Base-by-base conservation (phyloP, 306 rosid genomes). In the Quercus dentata region DNA sequence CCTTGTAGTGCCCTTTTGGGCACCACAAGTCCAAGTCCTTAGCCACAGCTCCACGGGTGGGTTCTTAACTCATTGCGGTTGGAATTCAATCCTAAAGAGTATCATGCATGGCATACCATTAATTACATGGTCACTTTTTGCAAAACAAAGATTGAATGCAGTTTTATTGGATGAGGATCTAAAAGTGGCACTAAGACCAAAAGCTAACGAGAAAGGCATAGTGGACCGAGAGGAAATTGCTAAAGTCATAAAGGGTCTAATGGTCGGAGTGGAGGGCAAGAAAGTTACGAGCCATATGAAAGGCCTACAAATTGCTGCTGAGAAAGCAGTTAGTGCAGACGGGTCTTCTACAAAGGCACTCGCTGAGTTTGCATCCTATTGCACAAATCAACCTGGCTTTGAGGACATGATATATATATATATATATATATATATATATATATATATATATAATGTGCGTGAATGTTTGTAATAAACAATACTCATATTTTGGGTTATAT, bases 21-120 rank as follows among this genome's bases (percentile, higher is more conserved):
- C 83, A 3, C 89, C 89, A 19, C 27, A 25, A 25, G 27, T 25
- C 27, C 27, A 25, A 25, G 27, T 25, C 27, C 27, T 25, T 25
- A 25, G 27, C 27, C 90, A 87, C 23, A 15, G 5, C 0, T 68
- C 87, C 2, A 18, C 73, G 0, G 80, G 80, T 3, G 87, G 69
- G 28, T 87, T 84, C 56, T 9, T 87, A 5, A 81, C 78, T 13
- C 90, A 87, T 5, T 83, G 90, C 51, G 90, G 88, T 28, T 87
- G 90, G 90, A 84, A 84, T 46, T 87, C 90, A 1, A 28, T 59
- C 68, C 56, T 87, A 3, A 88, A 87, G 71, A 79, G 88, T 25
- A 38, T 87, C 1, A 69, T 73, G 54, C 81, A 84, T 27, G 86
- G 86, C 0, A 84, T 62, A 62, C 2, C 73, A 69, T 33, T 87